Conservation (phyloP, 2,329 filamentous ascomycete genomes). For the Lecanicillium sp. region DNA sequence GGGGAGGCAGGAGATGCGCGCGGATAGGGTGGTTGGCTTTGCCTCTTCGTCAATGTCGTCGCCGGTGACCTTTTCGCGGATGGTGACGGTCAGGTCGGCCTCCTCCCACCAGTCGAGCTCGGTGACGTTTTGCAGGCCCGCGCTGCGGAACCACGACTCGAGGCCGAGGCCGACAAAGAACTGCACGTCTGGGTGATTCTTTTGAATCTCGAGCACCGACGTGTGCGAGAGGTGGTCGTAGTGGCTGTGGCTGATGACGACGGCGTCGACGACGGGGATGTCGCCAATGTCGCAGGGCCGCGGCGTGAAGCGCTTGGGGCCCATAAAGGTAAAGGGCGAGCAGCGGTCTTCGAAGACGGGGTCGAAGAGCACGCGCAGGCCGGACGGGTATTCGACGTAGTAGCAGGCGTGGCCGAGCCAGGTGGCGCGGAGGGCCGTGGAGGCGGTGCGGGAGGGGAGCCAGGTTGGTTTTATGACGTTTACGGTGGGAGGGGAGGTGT, state of each 20-base stretch:
- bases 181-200: constrained; percentile 67
- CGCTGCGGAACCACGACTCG: constrained; percentile 69
- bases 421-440: constrained; percentile 64
- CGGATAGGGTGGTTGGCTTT: constrained; percentile 45
- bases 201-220: constrained; percentile 63
- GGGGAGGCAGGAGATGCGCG: constrained; percentile 70
- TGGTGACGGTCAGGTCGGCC: constrained; percentile 56
- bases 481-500: constrained; percentile 59
- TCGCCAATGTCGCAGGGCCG: constrained; percentile 70
- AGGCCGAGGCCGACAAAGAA: constrained; percentile 85
- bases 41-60: constrained; percentile 17
- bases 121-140: constrained; percentile 68
- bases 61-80: constrained; percentile 20
- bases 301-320: constrained; percentile 71
- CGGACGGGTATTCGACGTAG: constrained; percentile 81
- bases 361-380: constrained; percentile 84
- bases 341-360: constrained; percentile 88
- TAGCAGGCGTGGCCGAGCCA: constrained; percentile 96
- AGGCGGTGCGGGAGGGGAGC: constrained; percentile 49
- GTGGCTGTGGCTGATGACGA: constrained; percentile 82
- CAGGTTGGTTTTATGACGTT: constrained; percentile 61
- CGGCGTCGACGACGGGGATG: constrained; percentile 67
- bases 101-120: constrained; percentile 97
- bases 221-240: constrained; percentile 85
- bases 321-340: constrained; percentile 62